Percentiles rank a stretch among this genome's conserved stretches.
phyloP scores from a whole-genome alignment of 306 rosid species.

The Inga leiocalycina region DNA sequence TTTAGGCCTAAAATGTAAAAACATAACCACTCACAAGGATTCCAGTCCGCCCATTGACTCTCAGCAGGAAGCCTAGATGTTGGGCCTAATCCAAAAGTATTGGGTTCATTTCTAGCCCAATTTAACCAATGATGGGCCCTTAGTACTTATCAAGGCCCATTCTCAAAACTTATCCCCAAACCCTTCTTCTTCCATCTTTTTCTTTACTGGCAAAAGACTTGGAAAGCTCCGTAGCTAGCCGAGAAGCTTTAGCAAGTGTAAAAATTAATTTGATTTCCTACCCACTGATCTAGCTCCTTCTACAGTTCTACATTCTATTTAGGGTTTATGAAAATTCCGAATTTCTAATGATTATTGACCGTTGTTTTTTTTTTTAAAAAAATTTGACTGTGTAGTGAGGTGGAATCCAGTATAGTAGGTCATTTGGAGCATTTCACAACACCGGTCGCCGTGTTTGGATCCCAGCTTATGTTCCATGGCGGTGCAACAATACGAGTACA shows the following conservation, averaged over 20 bases:
- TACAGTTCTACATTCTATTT: neutral
- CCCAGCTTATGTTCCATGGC: no score
- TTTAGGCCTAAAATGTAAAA: neutral
- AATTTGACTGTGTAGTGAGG: no score
- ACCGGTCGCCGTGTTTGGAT: neutral
- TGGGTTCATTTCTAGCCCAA: neutral
- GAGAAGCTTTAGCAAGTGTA: no score
- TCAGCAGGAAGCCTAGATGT: neutral
- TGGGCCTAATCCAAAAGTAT: neutral
- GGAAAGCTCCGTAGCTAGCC: no score
- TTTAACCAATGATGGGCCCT: neutral
- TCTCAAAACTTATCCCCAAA: no score
- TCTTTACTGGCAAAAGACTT: no score
- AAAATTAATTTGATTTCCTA: neutral
- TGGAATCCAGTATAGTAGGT: no score
- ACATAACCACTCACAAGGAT: neutral
- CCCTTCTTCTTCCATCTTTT: no score
- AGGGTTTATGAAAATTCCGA: neutral
- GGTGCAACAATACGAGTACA: constrained; percentile 22
- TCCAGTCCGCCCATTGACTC: neutral
- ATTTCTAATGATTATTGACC: no score
- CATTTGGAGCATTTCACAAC: neutral
- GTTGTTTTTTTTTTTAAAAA: no score
- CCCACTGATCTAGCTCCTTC: neutral
- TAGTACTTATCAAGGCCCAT: neutral